Percentiles rank a stretch among this genome's conserved stretches.
Evolutionary conservation across 2,329 filamentous ascomycete species (phyloP).

Genomic region (Calcarisporium arbuscula): DNA sequence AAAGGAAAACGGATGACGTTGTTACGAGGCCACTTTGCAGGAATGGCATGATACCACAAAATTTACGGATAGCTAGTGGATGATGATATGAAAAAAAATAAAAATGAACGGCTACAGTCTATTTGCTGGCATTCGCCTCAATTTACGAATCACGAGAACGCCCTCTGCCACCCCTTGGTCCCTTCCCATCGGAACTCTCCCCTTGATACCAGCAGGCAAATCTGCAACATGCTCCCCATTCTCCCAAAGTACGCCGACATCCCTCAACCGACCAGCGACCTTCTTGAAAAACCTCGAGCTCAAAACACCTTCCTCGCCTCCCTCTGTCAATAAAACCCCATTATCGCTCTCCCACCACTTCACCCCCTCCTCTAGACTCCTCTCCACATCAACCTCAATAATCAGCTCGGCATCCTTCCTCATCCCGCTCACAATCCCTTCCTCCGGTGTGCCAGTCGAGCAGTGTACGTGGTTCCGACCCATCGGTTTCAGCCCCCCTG

Average conservation of each 20-base stretch:
- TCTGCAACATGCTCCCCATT: conserved; percentile 62
- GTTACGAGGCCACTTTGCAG: not conserved
- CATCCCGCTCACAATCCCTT: conserved; percentile 71
- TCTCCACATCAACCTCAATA: conserved; percentile 67
- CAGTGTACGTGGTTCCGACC: conserved; percentile 85
- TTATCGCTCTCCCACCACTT: conserved; percentile 78
- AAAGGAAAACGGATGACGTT: too few species aligned
- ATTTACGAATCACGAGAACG: too few species aligned
- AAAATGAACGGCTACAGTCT: too few species aligned
- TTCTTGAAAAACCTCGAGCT: conserved; percentile 62
- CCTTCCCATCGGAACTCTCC: conserved; percentile 43
- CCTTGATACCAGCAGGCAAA: conserved; percentile 54
- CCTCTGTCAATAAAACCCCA: conserved; percentile 64
- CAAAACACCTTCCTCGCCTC: conserved; percentile 53
- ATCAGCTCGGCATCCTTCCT: conserved; percentile 68
- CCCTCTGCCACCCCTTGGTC: conserved; percentile 26
- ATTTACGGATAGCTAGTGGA: too few species aligned
- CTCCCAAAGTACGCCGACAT: conserved; percentile 62
- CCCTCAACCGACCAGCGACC: conserved; percentile 56
- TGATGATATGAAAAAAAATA: too few species aligned
- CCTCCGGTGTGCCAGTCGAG: conserved; percentile 61
- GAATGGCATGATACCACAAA: too few species aligned
- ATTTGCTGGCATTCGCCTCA: too few species aligned
- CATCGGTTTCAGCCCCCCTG: conserved; percentile 78
- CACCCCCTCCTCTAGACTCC: conserved; percentile 57